These are phyloP conservation scores for Elongisporangium prolatum DNA, from an alignment of 352 stramenopile species.

Conservation along the genomic window DNA sequence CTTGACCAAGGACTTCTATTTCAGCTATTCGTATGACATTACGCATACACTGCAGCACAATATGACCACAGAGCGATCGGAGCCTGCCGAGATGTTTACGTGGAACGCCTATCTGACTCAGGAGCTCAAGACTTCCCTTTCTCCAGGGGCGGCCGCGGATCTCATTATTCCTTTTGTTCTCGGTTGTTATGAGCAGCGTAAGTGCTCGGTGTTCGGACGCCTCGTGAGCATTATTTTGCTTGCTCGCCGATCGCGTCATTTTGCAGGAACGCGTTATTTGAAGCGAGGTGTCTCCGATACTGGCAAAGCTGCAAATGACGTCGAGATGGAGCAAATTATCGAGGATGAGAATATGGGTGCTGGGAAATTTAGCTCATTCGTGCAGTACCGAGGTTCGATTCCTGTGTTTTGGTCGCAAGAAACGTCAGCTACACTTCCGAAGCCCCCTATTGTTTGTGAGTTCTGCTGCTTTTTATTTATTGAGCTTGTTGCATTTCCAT, in stretches of 20 bases:
- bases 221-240: constrained; percentile 96
- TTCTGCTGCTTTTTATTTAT: constrained; percentile 1
- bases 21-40: constrained; percentile 98
- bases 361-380: constrained; percentile 94
- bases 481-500: no score
- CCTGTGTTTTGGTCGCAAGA: constrained; percentile 99
- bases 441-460: constrained; percentile 93
- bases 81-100: constrained; percentile 93
- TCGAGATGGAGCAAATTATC: constrained; percentile 98
- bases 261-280: constrained; percentile 98
- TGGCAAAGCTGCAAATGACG: constrained; percentile 99
- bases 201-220: constrained; percentile 94
- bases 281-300: constrained; percentile 96
- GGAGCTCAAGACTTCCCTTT: constrained; percentile 88
- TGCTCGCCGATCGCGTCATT: constrained; percentile 95
- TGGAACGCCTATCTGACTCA: constrained; percentile 97
- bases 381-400: constrained; percentile 98
- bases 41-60: constrained; percentile 97
- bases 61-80: constrained; percentile 85
- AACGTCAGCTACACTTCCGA: constrained; percentile 96
- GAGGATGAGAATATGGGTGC: constrained; percentile 86
- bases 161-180: constrained; percentile 90
- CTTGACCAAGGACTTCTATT: constrained; percentile 99
- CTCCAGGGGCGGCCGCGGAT: constrained; percentile 77
- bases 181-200: constrained; percentile 96